Base-by-base conservation (phyloP, 202 grass and related monocot genomes). In the Elaeis oleifera region DNA sequence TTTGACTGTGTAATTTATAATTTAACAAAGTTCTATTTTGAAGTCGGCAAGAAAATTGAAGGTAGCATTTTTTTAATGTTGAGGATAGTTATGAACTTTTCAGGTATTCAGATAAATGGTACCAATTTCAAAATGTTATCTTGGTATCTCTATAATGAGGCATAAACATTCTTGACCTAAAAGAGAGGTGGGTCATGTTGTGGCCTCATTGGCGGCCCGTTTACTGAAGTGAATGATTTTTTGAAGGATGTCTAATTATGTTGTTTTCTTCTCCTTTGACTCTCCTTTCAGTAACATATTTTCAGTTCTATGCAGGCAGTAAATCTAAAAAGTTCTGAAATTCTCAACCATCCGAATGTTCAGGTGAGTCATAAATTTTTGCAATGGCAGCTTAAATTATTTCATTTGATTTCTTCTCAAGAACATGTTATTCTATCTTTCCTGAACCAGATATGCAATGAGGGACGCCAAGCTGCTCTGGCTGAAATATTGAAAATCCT, bases 311-410 rank as follows among this genome's bases (percentile, higher is more conserved):
- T 96, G 78, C 84, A 96, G 92, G 68, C 87, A 23, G 92, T 91
- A 59, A 90, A 91, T 79, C 82, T 97, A 60, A 97, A 84, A 81
- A 97, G 92, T 78, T 88, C 82, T 1, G 87, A 91, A 72, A 89
- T 89, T 51, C 72, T 84, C 17, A 79, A 91, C 70, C 84, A 81
- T 74, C 81, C 87, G 54, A 84, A 83, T 77, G 84, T 91, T 65
- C 84, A 85, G 84, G 91, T 91, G 60, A 74, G 72, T 58, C 36
- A 44, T 13, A 44, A 13, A 44, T 13, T 3, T 2, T 44, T 44
- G 36, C 36, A 44, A 5, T 11, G 13, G 11, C 11, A 44, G 8
- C 2, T 13, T 44, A 44, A 44, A 44, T 44, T 44, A 44, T 44
- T 14, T 44, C 8, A 13, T 44, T 44, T 13, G 36, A 44, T 14